Evolutionary conservation across 2,329 filamentous ascomycete species (phyloP).

Genomic region (Aspergillus jensenii): DNA sequence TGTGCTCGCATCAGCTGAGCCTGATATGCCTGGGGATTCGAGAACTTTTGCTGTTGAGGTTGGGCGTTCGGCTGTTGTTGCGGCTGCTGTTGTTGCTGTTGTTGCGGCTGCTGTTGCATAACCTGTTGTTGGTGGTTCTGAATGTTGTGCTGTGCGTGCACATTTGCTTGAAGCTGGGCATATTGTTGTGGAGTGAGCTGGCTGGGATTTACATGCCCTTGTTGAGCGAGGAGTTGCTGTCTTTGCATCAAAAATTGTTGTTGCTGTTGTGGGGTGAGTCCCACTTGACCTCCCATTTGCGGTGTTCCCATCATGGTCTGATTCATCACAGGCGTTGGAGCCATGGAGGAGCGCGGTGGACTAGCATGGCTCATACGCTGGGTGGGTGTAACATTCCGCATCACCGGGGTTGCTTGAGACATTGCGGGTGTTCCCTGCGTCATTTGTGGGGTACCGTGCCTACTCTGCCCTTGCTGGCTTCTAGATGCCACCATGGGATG

Average conservation of each 20-base stretch:
- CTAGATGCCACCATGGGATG: conserved; percentile 46
- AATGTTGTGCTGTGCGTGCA: conserved; percentile 48
- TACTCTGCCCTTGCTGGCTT: conserved; percentile 48
- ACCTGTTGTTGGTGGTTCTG: conserved; percentile 44
- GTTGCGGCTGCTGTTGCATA: conserved; percentile 37
- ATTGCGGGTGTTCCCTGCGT: conserved; percentile 47
- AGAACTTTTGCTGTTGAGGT: conserved; percentile 28
- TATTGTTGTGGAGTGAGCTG: conserved; percentile 43
- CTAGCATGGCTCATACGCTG: conserved; percentile 49
- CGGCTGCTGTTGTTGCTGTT: conserved; percentile 33
- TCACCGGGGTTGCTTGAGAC: conserved; percentile 48
- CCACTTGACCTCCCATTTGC: conserved; percentile 38
- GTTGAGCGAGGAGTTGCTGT: conserved; percentile 41
- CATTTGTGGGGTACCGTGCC: conserved; percentile 50
- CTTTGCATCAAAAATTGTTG: conserved; percentile 38
- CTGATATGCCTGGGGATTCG: conserved; percentile 37
- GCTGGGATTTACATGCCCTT: conserved; percentile 32
- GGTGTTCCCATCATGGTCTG: conserved; percentile 42
- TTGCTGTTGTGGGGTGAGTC: conserved; percentile 42
- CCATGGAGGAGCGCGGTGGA: conserved; percentile 42
- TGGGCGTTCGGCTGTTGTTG: conserved; percentile 19
- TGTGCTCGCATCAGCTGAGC: conserved; percentile 39
- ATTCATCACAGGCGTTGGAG: conserved; percentile 47
- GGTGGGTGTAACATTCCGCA: conserved; percentile 48
- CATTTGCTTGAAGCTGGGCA: conserved; percentile 44